Conservation (phyloP, 2,329 filamentous ascomycete genomes). For the Monilinia aucupariae region DNA sequence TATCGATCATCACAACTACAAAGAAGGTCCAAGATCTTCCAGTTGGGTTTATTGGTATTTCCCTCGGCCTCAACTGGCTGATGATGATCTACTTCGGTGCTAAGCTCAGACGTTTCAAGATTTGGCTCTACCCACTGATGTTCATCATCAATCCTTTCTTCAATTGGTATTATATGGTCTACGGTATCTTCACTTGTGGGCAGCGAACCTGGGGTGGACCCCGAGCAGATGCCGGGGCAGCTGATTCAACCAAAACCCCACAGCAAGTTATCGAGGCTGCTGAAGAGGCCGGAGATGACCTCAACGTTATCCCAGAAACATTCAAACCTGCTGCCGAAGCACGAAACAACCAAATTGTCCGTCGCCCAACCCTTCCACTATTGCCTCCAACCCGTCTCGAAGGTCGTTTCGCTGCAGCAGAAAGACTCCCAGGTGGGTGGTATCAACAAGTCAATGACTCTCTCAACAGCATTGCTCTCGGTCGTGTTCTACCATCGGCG, state of each 20-base stretch:
- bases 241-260: slow-evolving; percentile 68
- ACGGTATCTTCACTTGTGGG: slow-evolving; percentile 60
- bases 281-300: slow-evolving; percentile 72
- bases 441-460: slow-evolving; percentile 67
- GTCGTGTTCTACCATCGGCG: slow-evolving; percentile 29
- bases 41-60: slow-evolving; percentile 89
- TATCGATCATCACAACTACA: slow-evolving; percentile 79
- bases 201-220: slow-evolving; percentile 95
- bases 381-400: slow-evolving; percentile 70
- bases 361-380: slow-evolving; percentile 51
- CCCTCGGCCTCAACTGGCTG: slow-evolving; percentile 85
- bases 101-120: slow-evolving; percentile 83
- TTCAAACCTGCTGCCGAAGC: slow-evolving; percentile 61
- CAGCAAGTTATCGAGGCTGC: slow-evolving; percentile 81
- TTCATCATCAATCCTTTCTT: slow-evolving; percentile 93
- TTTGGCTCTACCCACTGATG: slow-evolving; percentile 93
- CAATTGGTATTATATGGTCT: slow-evolving; percentile 90
- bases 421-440: slow-evolving; percentile 61
- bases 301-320: slow-evolving; percentile 83
- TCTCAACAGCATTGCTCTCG: slow-evolving; percentile 50
- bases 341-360: slow-evolving; percentile 41
- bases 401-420: slow-evolving; percentile 70
- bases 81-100: slow-evolving; percentile 95
- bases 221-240: slow-evolving; percentile 78
- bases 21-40: slow-evolving; percentile 74